Evolutionary conservation across 2,329 filamentous ascomycete genomes (phyloP), one percentile per base, ranked within the genome.

Genomic region (Rutstroemia sp.): DNA sequence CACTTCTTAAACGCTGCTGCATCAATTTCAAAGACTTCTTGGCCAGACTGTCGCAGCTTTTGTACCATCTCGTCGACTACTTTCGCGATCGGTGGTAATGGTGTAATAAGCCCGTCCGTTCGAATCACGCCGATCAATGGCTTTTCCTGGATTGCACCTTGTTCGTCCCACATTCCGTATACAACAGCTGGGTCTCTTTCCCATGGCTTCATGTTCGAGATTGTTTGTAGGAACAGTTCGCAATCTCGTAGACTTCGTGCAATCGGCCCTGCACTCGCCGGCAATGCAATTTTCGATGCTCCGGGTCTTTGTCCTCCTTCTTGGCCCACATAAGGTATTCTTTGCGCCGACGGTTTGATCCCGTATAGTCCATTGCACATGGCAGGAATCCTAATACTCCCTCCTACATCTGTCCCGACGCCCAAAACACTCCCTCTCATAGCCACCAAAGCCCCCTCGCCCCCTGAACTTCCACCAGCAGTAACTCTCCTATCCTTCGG

Each of bases 381-480:
- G 1, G 78, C 75, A 2, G 70, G 70, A 16, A 72, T 67, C 7
- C 71, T 56, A 16, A 73, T 71, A 47, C 71, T 75, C 1, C 78
- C 78, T 1, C 75, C 78, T 48, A 86, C 76, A 68, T 87, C 84
- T 0, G 83, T 86, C 0, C 81, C 82, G 12, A 86, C 74, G 1
- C 84, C 84, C 1, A 87, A 64, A 3, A 67, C 56, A 56, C 64
- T 78, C 0, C 83, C 83, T 27, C 76, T 73, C 72, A 86, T 76
- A 4, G 77, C 78, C 19, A 86, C 63, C 9, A 86, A 68, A 0
- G 78, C 81, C 0, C 77, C 83, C 66, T 87, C 84, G 12, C 85
- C 85, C 17, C 85, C 84, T 0, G 80, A 81, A 19, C 76, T 80
- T 3, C 85, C 84, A 7, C 85, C 85, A 0, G 80, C 79, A 0